Base-by-base conservation (phyloP, 2,329 filamentous ascomycete species). In the Trichoderma sp. region DNA sequence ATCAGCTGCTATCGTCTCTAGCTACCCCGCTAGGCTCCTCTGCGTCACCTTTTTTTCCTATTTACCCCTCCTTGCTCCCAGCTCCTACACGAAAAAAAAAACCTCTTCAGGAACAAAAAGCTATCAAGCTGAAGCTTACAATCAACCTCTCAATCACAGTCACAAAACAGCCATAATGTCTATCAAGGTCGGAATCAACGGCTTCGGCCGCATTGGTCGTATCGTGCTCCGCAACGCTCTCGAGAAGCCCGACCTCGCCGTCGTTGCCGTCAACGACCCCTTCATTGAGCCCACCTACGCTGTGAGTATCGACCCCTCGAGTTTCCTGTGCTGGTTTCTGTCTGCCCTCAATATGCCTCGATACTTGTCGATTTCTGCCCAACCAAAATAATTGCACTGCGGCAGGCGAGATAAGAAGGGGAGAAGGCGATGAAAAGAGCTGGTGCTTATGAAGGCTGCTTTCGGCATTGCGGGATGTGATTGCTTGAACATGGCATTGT, bases 201-300 rank as follows among this genome's bases (percentile, higher is more conserved):
- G 96, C 84, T 99, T 99, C 88, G 96, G 96, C 87, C 94, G 96
- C 85, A 99, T 99, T 85, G 96, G 96, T 81, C 92, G 96, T 84
- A 97, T 99, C 83, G 91, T 98, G 88, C 96, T 98, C 92, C 93
- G 95, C 87, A 98, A 97, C 87, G 93, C 95, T 79, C 82, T 96
- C 81, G 91, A 96, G 89, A 92, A 95, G 86, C 84, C 88, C 78
- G 92, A 96, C 71, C 92, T 98, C 81, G 88, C 97, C 79, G 88
- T 99, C 79, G 93, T 97, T 79, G 95, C 96, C 78, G 93, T 97
- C 86, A 98, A 99, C 89, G 96, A 98, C 84, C 96, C 96, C 78
- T 98, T 99, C 91, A 98, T 99, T 86, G 94, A 97, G 86, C 89
- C 92, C 79, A 86, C 94, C 84, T 98, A 98, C 86, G 96, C 96